Percentiles rank a stretch among this genome's conserved stretches.
Conservation (phyloP, 139 green algal genomes). For the Closterium sp. region DNA sequence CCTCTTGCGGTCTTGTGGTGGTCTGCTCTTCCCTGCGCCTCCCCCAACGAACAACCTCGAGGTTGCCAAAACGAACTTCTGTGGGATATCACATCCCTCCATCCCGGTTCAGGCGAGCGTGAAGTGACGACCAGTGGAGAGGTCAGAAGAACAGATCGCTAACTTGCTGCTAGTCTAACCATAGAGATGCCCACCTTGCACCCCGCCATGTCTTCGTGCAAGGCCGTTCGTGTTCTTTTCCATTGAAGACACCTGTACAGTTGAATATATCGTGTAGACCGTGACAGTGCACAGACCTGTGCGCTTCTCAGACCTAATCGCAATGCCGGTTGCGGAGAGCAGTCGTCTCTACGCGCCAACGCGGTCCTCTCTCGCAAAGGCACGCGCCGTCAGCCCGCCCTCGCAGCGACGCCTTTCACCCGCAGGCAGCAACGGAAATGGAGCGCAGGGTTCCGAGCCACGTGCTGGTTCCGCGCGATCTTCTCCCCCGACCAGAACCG, state of each 20-base stretch:
- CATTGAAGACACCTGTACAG: neutral
- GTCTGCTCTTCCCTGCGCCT: neutral
- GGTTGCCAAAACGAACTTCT: neutral
- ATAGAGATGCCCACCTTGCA: neutral
- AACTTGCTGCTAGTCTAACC: neutral
- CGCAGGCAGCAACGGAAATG: neutral
- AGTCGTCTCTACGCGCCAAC: neutral
- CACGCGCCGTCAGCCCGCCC: neutral
- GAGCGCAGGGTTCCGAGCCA: neutral
- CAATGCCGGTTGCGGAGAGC: neutral
- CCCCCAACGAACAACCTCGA: neutral
- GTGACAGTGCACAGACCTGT: neutral
- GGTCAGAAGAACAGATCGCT: too few relatives aligned
- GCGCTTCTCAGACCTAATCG: neutral
- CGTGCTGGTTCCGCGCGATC: neutral
- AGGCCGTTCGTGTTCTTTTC: neutral
- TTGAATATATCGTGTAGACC: neutral
- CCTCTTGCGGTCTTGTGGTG: neutral
- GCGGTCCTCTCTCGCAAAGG: neutral
- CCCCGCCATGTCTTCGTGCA: neutral
- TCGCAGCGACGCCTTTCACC: neutral
- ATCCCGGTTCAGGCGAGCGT: too few relatives aligned
- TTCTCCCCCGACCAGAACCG: neutral
- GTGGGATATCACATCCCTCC: too few relatives aligned
- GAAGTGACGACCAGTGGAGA: too few relatives aligned